Base-by-base conservation (phyloP, 2,329 filamentous ascomycete genomes). In the Blumeria hordei region DNA sequence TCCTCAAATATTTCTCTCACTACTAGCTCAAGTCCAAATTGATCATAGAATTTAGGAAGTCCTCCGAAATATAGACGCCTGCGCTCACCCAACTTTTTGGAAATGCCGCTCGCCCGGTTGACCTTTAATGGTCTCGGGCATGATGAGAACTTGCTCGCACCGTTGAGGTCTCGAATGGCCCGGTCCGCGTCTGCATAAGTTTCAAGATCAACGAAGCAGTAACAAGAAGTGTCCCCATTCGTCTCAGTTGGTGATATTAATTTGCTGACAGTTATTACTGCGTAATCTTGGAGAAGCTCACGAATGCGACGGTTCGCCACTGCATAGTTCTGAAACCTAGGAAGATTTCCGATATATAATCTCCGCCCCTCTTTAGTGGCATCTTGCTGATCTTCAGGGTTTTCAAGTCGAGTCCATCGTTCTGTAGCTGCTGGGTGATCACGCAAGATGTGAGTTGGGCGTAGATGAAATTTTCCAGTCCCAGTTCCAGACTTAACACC, bases 141-240 rank as follows among this genome's bases (percentile, higher is more conserved):
- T 10, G 47, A 11, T 39, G 56, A 57, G 56, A 58, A 62, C 28
- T 45, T 59, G 28, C 62, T 54, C 11, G 56, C 53, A 44, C 58
- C 58, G 55, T 64, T 44, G 10, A 77, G 57, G 1, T 66, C 66
- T 7, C 69, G 62, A 56, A 76, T 69, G 21, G 77, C 78, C 9
- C 66, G 65, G 36, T 71, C 65, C 0, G 76, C 76, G 58, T 81
- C 74, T 54, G 77, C 72, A 0, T 67, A 63, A 6, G 70, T 75
- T 51, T 68, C 69, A 55, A 83, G 73, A 60, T 83, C 78, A n/a
- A 83, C 75, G 57, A 82, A 83, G 60, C 77, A 76, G 65, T 78
- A 82, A 66, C 81, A 74, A 62, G 78, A 72, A 58, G 76, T 73
- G 34, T 75, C 76, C 0, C 70, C 68, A 43, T 70, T 69, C n/a